Conservation (phyloP, 495 filamentous ascomycete genomes). For the Arthonia radiata region DNA sequence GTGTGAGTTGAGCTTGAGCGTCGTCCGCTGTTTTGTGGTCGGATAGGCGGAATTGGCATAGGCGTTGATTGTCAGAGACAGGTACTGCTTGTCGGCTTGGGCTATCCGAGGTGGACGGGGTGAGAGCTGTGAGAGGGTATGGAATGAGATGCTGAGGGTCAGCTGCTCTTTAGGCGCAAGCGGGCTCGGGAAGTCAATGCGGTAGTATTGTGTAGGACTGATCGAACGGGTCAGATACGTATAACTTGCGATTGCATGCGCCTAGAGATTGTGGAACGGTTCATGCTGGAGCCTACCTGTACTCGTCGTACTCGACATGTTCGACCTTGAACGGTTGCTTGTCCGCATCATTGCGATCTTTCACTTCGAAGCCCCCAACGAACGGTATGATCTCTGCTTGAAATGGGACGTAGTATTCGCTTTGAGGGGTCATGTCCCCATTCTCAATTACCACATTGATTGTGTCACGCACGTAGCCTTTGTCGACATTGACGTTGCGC, state of each 20-base stretch:
- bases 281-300: constrained; percentile 33
- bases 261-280: no score
- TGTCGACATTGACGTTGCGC: constrained; percentile 75
- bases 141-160: constrained; percentile 70
- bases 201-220: constrained; percentile 65
- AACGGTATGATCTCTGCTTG: constrained; percentile 37
- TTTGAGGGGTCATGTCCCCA: constrained; percentile 41
- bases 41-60: constrained; percentile 59
- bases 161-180: constrained; percentile 51
- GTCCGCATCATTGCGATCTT: constrained; percentile 58
- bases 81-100: constrained; percentile 64
- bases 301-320: constrained; percentile 33
- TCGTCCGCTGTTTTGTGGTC: constrained; percentile 84
- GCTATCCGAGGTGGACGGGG: constrained; percentile 60
- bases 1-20: constrained; percentile 61
- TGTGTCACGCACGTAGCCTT: constrained; percentile 65
- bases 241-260: no score
- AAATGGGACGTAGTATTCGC: constrained; percentile 76
- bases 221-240: neutral
- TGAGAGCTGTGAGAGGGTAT: constrained; percentile 41
- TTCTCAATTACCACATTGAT: constrained; percentile 93
- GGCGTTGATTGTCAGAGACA: constrained; percentile 61
- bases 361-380: constrained; percentile 69
- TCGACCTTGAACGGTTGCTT: constrained; percentile 42
- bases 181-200: constrained; percentile 48